phyloP scores from a whole-genome alignment of 176 grass and related monocot species.

The Carex kokanica region DNA sequence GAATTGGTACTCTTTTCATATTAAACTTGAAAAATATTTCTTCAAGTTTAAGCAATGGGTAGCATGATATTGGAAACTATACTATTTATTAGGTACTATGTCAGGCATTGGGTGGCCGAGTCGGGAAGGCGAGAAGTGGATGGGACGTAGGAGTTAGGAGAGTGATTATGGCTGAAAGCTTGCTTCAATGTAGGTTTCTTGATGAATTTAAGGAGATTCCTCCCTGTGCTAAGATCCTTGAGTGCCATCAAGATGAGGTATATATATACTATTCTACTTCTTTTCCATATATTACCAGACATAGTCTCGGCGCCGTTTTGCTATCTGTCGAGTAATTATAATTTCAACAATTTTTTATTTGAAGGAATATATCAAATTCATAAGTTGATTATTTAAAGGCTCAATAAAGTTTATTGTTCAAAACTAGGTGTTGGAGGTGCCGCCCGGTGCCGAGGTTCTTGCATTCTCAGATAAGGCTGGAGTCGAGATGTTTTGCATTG shows the following conservation, averaged over 20 bases:
- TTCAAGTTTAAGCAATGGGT: background rate
- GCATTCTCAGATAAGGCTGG: constrained; percentile 60
- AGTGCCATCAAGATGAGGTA: constrained; percentile 86
- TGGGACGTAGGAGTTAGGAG: constrained; percentile 77
- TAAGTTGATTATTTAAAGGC: background rate
- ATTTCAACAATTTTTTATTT: too few relatives aligned
- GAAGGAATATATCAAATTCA: too few relatives aligned
- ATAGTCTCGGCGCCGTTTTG: background rate
- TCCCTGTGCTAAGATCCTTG: constrained; percentile 45
- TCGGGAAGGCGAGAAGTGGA: constrained; percentile 39
- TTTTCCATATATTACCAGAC: background rate
- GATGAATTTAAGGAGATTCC: constrained; percentile 32
- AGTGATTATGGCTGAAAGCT: constrained; percentile 36
- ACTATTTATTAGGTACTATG: constrained; percentile 51
- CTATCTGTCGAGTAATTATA: too few relatives aligned
- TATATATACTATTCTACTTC: background rate
- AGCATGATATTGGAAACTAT: too few relatives aligned
- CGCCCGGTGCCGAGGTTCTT: constrained; percentile 57
- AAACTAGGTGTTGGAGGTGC: constrained; percentile 71
- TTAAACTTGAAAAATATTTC: background rate
- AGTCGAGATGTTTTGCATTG: constrained; percentile 76
- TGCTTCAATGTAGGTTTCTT: constrained; percentile 36
- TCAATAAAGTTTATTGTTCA: background rate
- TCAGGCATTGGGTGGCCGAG: constrained; percentile 65
- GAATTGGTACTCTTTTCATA: background rate